phyloP scores from a whole-genome alignment of 352 stramenopile species.

The Phytophthora pseudosyringae region DNA sequence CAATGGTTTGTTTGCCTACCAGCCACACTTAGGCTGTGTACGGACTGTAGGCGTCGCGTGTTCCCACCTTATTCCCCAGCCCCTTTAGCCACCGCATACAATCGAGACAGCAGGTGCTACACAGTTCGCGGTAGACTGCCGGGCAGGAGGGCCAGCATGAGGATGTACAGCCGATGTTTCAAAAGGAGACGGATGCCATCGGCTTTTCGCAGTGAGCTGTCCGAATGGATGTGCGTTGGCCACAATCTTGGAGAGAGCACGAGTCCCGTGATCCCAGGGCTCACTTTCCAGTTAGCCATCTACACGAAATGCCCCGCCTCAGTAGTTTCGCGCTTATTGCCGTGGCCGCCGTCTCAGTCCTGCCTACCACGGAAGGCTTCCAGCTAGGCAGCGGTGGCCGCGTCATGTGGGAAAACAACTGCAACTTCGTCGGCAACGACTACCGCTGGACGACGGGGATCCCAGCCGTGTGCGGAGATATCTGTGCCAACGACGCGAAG shows the following conservation, averaged over 20 bases:
- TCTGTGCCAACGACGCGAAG: slow-evolving; percentile 35
- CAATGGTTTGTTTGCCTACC: background rate
- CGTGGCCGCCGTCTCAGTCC: slow-evolving; percentile 7
- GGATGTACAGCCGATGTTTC: slow-evolving; percentile 24
- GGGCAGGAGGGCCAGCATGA: slow-evolving; percentile 15
- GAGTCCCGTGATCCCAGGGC: background rate
- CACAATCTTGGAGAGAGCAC: slow-evolving; percentile 4
- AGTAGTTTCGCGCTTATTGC: slow-evolving; percentile 18
- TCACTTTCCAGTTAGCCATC: slow-evolving; percentile 25
- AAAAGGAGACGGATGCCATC: slow-evolving; percentile 15
- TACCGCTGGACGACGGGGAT: slow-evolving; percentile 33
- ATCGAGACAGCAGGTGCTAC: background rate
- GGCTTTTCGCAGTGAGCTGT: slow-evolving; percentile 13
- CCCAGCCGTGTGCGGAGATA: slow-evolving; percentile 38
- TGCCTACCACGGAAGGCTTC: slow-evolving; percentile 17
- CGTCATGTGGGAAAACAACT: slow-evolving; percentile 53
- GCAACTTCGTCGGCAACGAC: slow-evolving; percentile 44
- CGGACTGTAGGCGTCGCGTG: slow-evolving; percentile 8
- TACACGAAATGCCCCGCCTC: slow-evolving; percentile 14
- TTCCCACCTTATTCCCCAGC: slow-evolving; percentile 16
- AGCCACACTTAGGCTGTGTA: background rate
- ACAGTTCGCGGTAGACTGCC: background rate
- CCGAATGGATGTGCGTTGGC: background rate
- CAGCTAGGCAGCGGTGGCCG: slow-evolving; percentile 30
- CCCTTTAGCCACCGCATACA: slow-evolving; percentile 11